Conservation (phyloP, 2,329 filamentous ascomycete species). For the Fusarium sp. region DNA sequence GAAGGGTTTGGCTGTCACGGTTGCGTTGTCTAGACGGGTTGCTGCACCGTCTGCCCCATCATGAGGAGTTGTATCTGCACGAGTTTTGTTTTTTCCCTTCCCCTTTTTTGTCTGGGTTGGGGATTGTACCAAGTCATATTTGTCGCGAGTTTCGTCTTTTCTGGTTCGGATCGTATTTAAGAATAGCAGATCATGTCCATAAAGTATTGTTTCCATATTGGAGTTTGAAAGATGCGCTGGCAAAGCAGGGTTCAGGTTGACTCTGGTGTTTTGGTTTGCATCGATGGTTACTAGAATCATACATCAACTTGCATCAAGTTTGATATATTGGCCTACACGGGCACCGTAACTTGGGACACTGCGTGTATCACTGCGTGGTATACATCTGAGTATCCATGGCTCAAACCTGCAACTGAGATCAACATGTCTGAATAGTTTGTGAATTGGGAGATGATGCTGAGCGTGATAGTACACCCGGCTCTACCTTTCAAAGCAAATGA, state of each 20-base stretch:
- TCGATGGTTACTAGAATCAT: background rate
- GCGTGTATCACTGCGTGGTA: too few species aligned
- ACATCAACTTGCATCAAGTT: background rate
- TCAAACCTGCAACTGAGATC: slow-evolving; percentile 26
- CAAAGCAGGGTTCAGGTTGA: background rate
- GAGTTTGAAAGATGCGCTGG: background rate
- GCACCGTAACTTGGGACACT: background rate
- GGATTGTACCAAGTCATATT: slow-evolving; percentile 13
- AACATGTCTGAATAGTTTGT: slow-evolving; percentile 30
- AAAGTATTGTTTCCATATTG: slow-evolving; percentile 5
- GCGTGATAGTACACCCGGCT: slow-evolving; percentile 21
- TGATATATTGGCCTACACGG: background rate
- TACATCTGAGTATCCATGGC: background rate
- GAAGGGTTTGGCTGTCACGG: slow-evolving; percentile 33
- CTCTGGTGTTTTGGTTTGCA: background rate
- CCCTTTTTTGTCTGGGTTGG: slow-evolving; percentile 19
- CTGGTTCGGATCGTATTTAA: slow-evolving; percentile 9
- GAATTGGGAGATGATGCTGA: slow-evolving; percentile 25
- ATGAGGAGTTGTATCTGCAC: slow-evolving; percentile 33
- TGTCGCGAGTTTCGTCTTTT: slow-evolving; percentile 6
- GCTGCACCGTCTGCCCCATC: slow-evolving; percentile 25
- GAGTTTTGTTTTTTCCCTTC: slow-evolving; percentile 13
- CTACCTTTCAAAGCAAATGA: slow-evolving; percentile 32
- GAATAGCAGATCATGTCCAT: slow-evolving; percentile 21
- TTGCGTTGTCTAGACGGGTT: slow-evolving; percentile 28